Evolutionary conservation across 176 grass and related monocot species (phyloP).

Genomic region (Phragmites australis): DNA sequence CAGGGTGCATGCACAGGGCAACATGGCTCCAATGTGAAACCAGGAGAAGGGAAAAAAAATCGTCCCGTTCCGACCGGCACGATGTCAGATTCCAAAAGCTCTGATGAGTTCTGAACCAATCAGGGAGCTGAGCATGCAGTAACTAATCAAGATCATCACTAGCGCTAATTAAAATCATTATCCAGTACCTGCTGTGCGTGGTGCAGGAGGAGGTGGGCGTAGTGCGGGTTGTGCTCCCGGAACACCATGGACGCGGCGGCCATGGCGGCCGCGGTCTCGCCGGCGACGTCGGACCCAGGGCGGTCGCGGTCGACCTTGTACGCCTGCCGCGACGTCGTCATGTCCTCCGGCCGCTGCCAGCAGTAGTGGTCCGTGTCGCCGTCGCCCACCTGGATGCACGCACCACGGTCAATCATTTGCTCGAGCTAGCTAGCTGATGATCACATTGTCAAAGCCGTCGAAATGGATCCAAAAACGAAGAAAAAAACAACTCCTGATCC

Average conservation of each 20-base stretch:
- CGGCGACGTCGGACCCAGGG: slow-evolving; percentile 73
- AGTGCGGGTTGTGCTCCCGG: slow-evolving; percentile 59
- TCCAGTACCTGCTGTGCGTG: slow-evolving; percentile 52
- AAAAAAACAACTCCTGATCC: background rate
- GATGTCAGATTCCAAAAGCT: slow-evolving; percentile 6
- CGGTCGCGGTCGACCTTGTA: slow-evolving; percentile 72
- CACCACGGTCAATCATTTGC: background rate
- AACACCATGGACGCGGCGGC: slow-evolving; percentile 69
- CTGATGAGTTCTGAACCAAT: slow-evolving; percentile 10
- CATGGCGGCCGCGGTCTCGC: slow-evolving; percentile 76
- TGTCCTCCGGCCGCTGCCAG: slow-evolving; percentile 96
- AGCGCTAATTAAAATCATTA: background rate
- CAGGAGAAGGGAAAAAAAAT: background rate
- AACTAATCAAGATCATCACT: background rate
- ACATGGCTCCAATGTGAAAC: slow-evolving; percentile 29
- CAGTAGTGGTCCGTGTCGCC: slow-evolving; percentile 96
- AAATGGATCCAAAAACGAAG: background rate
- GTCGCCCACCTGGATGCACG: slow-evolving; percentile 65
- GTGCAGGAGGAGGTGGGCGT: slow-evolving; percentile 67
- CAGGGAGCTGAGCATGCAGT: background rate
- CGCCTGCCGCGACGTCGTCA: slow-evolving; percentile 87
- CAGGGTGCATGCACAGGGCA: background rate
- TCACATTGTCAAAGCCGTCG: background rate
- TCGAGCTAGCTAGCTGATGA: background rate
- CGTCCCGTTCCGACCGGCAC: background rate